These are phyloP conservation scores for Vararia minispora DNA, from an alignment of 768 basidiomycete genomes.

Conservation along the genomic window DNA sequence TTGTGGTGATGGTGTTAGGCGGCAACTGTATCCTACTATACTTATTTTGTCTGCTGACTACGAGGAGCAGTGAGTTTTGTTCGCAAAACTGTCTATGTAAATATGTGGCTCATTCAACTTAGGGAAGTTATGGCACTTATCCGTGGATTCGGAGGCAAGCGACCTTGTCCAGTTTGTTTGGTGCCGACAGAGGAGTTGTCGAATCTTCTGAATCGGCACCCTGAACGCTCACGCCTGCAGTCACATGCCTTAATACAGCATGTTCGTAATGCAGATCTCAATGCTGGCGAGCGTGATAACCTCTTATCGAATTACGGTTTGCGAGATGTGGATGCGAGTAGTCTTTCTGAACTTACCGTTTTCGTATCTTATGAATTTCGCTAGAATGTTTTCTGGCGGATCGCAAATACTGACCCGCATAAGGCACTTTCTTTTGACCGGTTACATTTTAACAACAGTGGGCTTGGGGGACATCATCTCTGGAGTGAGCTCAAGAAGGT, in stretches of 20 bases:
- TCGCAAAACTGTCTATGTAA: neutral
- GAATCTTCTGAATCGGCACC: too few species aligned
- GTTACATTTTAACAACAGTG: conserved; percentile 25
- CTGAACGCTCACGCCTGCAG: too few species aligned
- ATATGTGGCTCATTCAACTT: neutral
- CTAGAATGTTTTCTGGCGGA: conserved; percentile 32
- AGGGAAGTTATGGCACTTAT: conserved; percentile 15
- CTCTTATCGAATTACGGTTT: conserved; percentile 16
- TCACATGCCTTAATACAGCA: too few species aligned
- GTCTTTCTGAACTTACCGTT: conserved; percentile 1
- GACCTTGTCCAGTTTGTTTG: conserved; percentile 15
- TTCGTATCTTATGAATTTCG: neutral
- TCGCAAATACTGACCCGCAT: conserved; percentile 25
- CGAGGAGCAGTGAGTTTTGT: conserved; percentile 16
- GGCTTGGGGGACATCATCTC: conserved; percentile 19
- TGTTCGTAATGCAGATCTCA: too few species aligned
- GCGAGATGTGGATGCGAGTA: conserved; percentile 11
- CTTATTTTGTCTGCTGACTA: conserved; percentile 3
- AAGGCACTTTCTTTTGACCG: conserved; percentile 27
- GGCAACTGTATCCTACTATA: conserved; percentile 14
- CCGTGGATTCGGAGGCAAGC: conserved; percentile 6
- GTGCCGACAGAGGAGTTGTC: too few species aligned
- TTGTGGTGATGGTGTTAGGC: conserved; percentile 3
- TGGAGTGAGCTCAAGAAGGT: too few species aligned
- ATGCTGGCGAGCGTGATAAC: conserved; percentile 4